Conservation (phyloP, 768 basidiomycete genomes). For the Lentinula raphanica region DNA sequence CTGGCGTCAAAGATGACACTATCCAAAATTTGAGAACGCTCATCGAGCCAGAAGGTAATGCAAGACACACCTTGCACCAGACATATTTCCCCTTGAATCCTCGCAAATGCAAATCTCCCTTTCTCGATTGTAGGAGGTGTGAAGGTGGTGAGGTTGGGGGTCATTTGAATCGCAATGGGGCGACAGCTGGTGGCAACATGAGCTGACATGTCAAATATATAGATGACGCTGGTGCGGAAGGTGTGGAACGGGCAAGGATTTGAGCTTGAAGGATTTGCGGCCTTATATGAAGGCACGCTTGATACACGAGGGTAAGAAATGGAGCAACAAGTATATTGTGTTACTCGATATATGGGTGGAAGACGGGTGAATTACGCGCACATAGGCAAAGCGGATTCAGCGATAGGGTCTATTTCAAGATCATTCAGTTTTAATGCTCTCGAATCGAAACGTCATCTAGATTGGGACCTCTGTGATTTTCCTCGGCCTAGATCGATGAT, state of each 20-base stretch:
- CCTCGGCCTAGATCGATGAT: not conserved
- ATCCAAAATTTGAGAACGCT: not conserved
- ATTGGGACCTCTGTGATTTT: not conserved
- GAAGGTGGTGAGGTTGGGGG: not conserved
- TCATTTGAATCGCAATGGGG: not conserved
- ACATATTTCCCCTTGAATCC: constrained; percentile 50
- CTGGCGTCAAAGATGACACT: constrained; percentile 17
- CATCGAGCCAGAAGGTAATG: not conserved
- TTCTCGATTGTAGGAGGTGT: not conserved
- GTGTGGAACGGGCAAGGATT: not conserved
- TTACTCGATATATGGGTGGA: not conserved
- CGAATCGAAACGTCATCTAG: not conserved
- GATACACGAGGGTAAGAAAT: not conserved
- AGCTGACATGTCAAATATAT: not conserved
- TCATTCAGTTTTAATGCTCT: not conserved
- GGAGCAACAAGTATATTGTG: not conserved
- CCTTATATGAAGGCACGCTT: constrained; percentile 3
- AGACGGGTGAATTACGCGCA: not conserved
- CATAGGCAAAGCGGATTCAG: not conserved
- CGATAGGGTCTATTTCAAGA: not conserved
- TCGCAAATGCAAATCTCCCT: constrained; percentile 47
- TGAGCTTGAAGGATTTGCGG: not conserved
- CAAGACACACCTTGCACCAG: constrained; percentile 62
- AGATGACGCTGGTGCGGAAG: not conserved
- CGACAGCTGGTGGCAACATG: not conserved